Base-by-base conservation (phyloP, 2,329 filamentous ascomycete genomes). In the Penicillium corylophilum region DNA sequence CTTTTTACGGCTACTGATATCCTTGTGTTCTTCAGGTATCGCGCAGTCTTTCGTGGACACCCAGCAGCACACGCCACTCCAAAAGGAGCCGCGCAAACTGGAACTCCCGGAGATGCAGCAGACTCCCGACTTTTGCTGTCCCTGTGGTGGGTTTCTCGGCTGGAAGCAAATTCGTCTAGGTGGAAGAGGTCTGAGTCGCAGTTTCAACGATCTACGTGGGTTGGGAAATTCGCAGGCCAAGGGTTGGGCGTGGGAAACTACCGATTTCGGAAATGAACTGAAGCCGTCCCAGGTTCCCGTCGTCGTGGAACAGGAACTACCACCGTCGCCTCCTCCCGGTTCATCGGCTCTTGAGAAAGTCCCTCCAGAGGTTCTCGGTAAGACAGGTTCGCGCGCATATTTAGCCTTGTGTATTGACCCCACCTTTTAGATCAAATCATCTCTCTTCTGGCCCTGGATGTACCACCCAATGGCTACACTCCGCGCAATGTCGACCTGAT, bases 401-500 rank as follows among this genome's bases (percentile, higher is more conserved):
- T 50, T 35, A 28, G 28, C 28, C 15, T 41, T 28, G 39, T 54
- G 51, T 49, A 54, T 50, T 48, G 28, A 54, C 9, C 39, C 9
- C 12, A 5, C 40, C 53, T 5, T 12, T 31, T 61, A 89, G 88
- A 84, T 63, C 75, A 83, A 65, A 90, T 93, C 56, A 88, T 93
- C 64, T 86, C 87, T 56, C 79, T 88, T 45, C 79, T 93, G 47
- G 85, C 87, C 26, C 74, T 89, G 51, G 89, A 93, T 69, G 80
- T 90, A 12, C 88, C 80, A 5, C 83, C 85, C n/a, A 88, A 90
- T 68, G 87, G 87, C 48, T 81, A 89, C 62, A 84, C 87, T 23
- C 83, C 86, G 35, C 86, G 89, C 58, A 93, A 93, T 67, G 81
- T 87, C 51, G 89, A 93, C 67, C 77, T 93, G 53, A 86, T 91